Percentiles rank a stretch among this genome's conserved stretches.
These are phyloP conservation scores for Blakeslea trispora DNA, from an alignment of 371 early-diverging fungal species.

Conservation along the genomic window DNA sequence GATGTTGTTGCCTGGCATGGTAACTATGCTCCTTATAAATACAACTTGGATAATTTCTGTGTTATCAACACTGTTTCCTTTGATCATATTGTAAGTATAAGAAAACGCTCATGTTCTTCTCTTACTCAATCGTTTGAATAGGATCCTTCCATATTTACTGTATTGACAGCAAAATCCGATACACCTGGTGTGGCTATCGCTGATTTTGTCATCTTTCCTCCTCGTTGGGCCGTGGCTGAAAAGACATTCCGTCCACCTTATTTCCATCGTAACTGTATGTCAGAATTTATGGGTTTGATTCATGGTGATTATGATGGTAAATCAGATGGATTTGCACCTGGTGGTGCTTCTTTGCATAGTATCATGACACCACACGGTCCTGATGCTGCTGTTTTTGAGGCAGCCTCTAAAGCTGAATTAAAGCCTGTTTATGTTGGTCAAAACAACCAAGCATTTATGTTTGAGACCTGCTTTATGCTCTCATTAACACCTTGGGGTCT, in stretches of 20 bases:
- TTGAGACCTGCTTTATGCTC: slow-evolving; percentile 85
- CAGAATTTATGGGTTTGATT: slow-evolving; percentile 97
- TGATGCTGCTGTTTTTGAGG: slow-evolving; percentile 81
- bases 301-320: slow-evolving; percentile 94
- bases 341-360: slow-evolving; percentile 88
- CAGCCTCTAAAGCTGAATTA: slow-evolving; percentile 73
- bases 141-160: slow-evolving; percentile 96
- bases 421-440: slow-evolving; percentile 81
- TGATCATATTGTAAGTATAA: slow-evolving; percentile 78
- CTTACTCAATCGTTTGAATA: not conserved
- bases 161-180: slow-evolving; percentile 87
- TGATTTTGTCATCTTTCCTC: slow-evolving; percentile 98
- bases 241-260: slow-evolving; percentile 95
- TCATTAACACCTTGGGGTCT: slow-evolving; percentile 87
- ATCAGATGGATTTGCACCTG: slow-evolving; percentile 87
- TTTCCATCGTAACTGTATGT: slow-evolving; percentile 94
- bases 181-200: slow-evolving; percentile 90
- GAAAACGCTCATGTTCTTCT: not conserved
- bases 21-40: slow-evolving; percentile 96
- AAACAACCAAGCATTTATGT: slow-evolving; percentile 93
- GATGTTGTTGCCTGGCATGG: slow-evolving; percentile 99
- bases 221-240: slow-evolving; percentile 93
- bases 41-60: slow-evolving; percentile 84
- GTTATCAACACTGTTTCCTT: slow-evolving; percentile 88
- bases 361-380: slow-evolving; percentile 94